Base-by-base conservation (phyloP, 345 rosid genomes). In the Salix suchowensis region DNA sequence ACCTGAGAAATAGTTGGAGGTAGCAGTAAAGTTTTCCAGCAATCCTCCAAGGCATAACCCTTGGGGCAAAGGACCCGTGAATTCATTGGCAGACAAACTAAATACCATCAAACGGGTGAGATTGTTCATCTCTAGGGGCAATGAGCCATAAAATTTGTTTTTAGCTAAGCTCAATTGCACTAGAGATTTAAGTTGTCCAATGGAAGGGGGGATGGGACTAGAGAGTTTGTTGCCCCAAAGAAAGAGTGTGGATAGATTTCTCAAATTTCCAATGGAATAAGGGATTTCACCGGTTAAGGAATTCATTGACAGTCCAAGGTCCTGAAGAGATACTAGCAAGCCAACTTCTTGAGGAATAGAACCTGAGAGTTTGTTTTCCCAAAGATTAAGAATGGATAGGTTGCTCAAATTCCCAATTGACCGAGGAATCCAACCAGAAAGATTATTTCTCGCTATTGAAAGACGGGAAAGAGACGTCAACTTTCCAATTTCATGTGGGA, bases 91-190 rank as follows among this genome's bases (percentile, higher is more conserved):
- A 26, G 40, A 0, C 36, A 65, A 28, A 11, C 0, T 0, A 19
- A 65, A 65, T 0, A 13, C 0, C 7, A 0, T 65, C 19, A 65
- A 28, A 1, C 0, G 18, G 0, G 68, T 30, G 23, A 65, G 68
- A 30, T 65, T 65, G 39, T 30, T 30, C 21, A 65, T 26, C 68
- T 32, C 68, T 14, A 3, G 5, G 10, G 68, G 42, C 12, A 65
- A 13, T 12, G 68, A 2, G 8, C 68, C 68, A 0, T 14, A 4
- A 32, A 65, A 23, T 16, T 32, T 28, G 23, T 65, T 65, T 0
- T 0, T 0, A 15, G 0, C 0, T 1, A 28, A 12, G 7, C 3
- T 0, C n/a, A 65, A 24, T 0, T 0, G 0, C 2, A 5, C 7
- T 13, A 65, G 68, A 19, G 42, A 32, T 30, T 32, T 5, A 1